A percentile compares a stretch with the other conserved stretches of the same genome.
Evolutionary conservation across 2,329 filamentous ascomycete species (phyloP).

Genomic region (Hypoxylon sp.): DNA sequence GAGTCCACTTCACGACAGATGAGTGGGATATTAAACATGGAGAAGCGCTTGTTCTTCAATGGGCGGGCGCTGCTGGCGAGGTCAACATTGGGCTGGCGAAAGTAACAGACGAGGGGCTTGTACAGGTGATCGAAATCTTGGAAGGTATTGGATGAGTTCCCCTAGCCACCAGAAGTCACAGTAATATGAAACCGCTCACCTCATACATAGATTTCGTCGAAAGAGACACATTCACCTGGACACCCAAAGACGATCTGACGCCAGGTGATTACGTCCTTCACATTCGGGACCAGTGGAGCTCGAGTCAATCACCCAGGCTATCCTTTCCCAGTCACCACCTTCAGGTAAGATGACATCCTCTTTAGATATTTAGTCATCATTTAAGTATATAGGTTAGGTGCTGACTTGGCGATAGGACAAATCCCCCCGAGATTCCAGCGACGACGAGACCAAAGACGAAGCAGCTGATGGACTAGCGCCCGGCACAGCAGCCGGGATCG

Average conservation of each 20-base stretch:
- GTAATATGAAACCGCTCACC: background rate
- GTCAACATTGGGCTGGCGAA: conserved; percentile 12
- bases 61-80: conserved; percentile 10
- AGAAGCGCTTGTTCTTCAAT: conserved; percentile 13
- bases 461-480: conserved; percentile 9
- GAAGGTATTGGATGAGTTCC: conserved; percentile 9
- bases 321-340: background rate
- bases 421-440: too few relatives aligned
- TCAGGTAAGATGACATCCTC: conserved; percentile 22
- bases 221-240: conserved; percentile 13
- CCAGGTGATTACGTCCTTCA: conserved; percentile 18
- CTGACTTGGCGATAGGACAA: too few relatives aligned
- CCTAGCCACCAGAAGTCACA: too few relatives aligned
- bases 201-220: conserved; percentile 1
- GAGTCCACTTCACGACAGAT: conserved; percentile 22
- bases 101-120: background rate
- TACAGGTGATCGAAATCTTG: conserved; percentile 1
- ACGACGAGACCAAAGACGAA: background rate
- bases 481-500: conserved; percentile 13
- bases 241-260: conserved; percentile 2
- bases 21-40: conserved; percentile 16
- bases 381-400: too few relatives aligned
- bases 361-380: too few relatives aligned
- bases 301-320: conserved; percentile 15
- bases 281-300: conserved; percentile 9